Evolutionary conservation across 179 eudicot species (phyloP), one percentile per base, ranked within the genome.

Genomic region (Pouteria campechiana): DNA sequence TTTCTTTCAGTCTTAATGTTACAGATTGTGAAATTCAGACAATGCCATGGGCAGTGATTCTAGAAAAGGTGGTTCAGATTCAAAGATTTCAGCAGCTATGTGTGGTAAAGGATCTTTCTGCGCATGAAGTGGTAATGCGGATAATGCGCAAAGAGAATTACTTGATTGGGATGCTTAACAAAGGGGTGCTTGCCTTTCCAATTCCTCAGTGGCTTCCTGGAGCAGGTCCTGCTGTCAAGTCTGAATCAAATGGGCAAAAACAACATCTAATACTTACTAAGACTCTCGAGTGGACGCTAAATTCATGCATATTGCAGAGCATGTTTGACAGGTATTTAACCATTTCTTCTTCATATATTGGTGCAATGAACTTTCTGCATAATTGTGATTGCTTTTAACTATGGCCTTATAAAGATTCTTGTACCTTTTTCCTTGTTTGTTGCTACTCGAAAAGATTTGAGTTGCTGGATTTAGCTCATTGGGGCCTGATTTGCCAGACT

Each of bases 281-380:
- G 74, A 90, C 92, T 12, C 94, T 90, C 37, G 98, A 90, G 58
- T 90, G 96, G 98, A 86, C 96, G 53, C 68, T 90, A 54, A 86
- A 82, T 68, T 87, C 96, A 96, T 87, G 80, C 69, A 79, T 90
- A 60, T 60, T 90, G 51, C 96, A 90, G 40, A 82, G 92, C 75
- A 87, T 90, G 98, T 90, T 90, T 75, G 94, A 90, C 72, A 79
- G 98, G 98, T 82, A 24, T 57, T 41, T 45, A 3, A 3, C 31
- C 28, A 24, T 37, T 51, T 38, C 29, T 7, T 27, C 37, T 32
- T 22, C 17, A n/a, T n/a, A n/a, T n/a, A n/a, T n/a, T n/a, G n/a
- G n/a, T n/a, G n/a, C n/a, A n/a, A n/a, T n/a, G n/a, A n/a, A n/a
- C n/a, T n/a, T n/a, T n/a, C n/a, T n/a, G n/a, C n/a, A n/a, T n/a